phyloP scores from a whole-genome alignment of 208 protist genomes.

The Crithidia sp. region DNA sequence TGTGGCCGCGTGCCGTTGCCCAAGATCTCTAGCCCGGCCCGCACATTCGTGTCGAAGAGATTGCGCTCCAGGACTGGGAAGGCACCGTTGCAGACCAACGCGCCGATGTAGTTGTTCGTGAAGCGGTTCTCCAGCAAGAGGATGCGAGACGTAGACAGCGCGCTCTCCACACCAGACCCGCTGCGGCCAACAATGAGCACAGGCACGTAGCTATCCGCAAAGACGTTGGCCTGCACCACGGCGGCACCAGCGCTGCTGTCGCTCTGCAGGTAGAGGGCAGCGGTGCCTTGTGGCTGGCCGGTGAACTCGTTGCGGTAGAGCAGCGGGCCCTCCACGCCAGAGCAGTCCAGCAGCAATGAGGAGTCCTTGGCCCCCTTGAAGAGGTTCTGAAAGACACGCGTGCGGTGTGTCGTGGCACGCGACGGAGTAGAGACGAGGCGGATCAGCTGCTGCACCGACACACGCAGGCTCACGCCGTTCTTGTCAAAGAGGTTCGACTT shows the following conservation, averaged over 20 bases:
- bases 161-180: conserved; percentile 12
- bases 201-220: conserved; percentile 62
- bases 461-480: conserved; percentile 45
- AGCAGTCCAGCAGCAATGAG: conserved; percentile 47
- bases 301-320: conserved; percentile 71
- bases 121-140: conserved; percentile 66
- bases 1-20: conserved; percentile 52
- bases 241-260: conserved; percentile 19
- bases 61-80: conserved; percentile 61
- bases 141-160: conserved; percentile 9
- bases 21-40: conserved; percentile 71
- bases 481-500: conserved; percentile 73
- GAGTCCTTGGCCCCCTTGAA: conserved; percentile 47
- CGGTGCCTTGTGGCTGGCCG: conserved; percentile 38
- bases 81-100: conserved; percentile 66
- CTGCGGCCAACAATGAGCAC: conserved; percentile 48
- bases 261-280: conserved; percentile 52
- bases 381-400: conserved; percentile 68
- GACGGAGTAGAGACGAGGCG: conserved; percentile 16
- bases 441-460: conserved; percentile 32
- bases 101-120: conserved; percentile 75
- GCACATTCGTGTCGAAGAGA: conserved; percentile 74
- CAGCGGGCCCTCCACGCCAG: conserved; percentile 33
- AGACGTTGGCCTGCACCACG: conserved; percentile 59
- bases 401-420: conserved; percentile 14